Base-by-base conservation (phyloP, 2,329 filamentous ascomycete genomes). In the Falciphora oryzae region DNA sequence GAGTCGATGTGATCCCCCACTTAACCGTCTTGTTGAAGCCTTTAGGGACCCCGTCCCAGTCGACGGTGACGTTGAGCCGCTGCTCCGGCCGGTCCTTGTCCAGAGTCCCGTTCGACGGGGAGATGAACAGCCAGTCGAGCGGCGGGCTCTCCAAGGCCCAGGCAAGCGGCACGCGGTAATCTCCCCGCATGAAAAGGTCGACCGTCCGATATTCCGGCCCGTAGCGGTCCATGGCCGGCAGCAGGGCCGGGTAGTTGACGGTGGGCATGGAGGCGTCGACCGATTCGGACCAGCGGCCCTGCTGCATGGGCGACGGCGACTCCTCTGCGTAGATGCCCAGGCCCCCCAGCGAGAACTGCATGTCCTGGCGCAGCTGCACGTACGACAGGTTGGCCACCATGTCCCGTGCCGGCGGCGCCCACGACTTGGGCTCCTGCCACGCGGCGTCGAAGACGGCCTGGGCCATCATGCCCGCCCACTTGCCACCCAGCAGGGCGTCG, bases 361-460 rank as follows among this genome's bases (percentile, higher is more conserved):
- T 57, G 63, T 80, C 80, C 63, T 88, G 84, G 1, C 79, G 75
- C 2, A 79, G 79, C 71, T 88, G 85, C 1, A 88, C 84, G 68
- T 84, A 88, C 6, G 81, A 76, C 67, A 90, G 79, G 10, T 84
- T 81, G 0, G 88, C 87, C 1, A 89, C 80, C 0, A 83, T 82
- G 71, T 91, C 89, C 44, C 87, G 80, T 88, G 90, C 90, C 1
- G 89, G 87, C 72, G 91, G 88, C 74, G 91, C 89, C 88, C 88
- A 85, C 73, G 81, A 80, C 61, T 78, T 79, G 1, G 89, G 87
- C 72, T 91, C 88, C 74, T 91, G 89, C 88, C 87, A 84, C 72
- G 81, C 80, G 59, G 77, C 79, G 63, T 83, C 77, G 60, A 82
- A 85, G 27, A 82, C 82, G 11, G 85, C 73, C 68, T 85, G 83